Conservation (phyloP, 2,329 filamentous ascomycete species). For the Colletotrichum cuscutae region DNA sequence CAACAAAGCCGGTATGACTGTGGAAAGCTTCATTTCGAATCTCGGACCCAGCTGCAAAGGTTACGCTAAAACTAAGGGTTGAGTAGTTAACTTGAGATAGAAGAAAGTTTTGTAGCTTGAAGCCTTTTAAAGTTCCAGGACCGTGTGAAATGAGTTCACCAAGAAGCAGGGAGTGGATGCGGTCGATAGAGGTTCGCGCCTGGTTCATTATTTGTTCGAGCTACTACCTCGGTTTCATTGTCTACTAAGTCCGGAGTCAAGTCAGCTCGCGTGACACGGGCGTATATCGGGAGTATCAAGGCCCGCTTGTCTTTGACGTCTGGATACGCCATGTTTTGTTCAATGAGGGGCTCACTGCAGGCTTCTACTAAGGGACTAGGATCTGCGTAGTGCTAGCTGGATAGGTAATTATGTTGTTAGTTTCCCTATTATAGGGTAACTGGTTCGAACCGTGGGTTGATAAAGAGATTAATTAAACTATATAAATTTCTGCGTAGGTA, state of each 20-base stretch:
- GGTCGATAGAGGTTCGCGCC: not conserved
- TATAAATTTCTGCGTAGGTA: no score
- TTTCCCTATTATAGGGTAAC: no score
- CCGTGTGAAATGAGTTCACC: not conserved
- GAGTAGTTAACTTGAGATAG: no score
- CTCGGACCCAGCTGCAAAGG: not conserved
- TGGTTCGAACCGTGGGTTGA: no score
- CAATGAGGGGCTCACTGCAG: not conserved
- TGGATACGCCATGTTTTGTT: not conserved
- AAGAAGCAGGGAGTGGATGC: not conserved
- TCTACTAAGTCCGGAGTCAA: not conserved
- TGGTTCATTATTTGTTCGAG: not conserved
- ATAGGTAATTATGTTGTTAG: no score
- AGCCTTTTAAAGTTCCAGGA: not conserved
- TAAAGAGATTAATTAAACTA: no score
- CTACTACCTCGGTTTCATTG: not conserved
- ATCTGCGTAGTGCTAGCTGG: not conserved
- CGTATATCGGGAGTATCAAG: not conserved
- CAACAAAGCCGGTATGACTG: not conserved
- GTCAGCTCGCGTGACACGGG: not conserved
- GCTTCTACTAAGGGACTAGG: not conserved
- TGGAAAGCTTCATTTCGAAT: not conserved
- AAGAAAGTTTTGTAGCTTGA: no score
- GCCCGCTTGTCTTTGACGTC: not conserved
- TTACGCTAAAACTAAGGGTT: not conserved